These are phyloP conservation scores for Kandelia obovata DNA, from an alignment of 345 rosid species.

Conservation along the genomic window DNA sequence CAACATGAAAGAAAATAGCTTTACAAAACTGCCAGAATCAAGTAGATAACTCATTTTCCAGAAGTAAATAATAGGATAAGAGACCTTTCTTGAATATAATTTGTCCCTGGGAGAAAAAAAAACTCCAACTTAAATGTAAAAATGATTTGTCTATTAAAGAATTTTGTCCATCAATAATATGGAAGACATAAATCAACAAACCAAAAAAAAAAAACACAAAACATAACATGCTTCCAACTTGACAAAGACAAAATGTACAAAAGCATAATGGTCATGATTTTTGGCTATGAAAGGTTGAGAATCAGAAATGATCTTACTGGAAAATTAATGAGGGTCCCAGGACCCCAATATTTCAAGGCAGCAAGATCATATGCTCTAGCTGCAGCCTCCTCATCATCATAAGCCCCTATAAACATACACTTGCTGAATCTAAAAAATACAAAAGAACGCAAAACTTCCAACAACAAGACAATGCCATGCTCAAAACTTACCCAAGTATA, in stretches of 20 bases:
- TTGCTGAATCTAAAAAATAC: constrained; percentile 6
- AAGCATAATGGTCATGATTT: background rate
- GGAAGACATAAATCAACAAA: background rate
- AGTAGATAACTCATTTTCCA: background rate
- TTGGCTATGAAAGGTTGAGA: background rate
- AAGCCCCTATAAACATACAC: constrained; percentile 66
- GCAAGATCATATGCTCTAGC: constrained; percentile 99
- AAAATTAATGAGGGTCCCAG: constrained; percentile 95
- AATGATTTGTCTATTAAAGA: too few species aligned
- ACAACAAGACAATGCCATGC: background rate
- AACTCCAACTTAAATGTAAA: too few species aligned
- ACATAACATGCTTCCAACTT: background rate
- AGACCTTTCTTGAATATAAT: background rate
- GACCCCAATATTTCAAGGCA: constrained; percentile 98
- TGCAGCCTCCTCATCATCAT: constrained; percentile 99
- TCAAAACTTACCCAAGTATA: constrained; percentile 76
- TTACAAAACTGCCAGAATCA: too few species aligned
- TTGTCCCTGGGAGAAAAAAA: too few species aligned
- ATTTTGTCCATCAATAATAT: background rate
- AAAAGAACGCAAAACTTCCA: constrained; percentile 4
- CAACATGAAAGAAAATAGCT: too few species aligned
- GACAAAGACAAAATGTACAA: background rate
- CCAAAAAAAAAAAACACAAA: background rate
- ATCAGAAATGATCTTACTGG: constrained; percentile 49
- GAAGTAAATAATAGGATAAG: background rate